Conservation (phyloP, 306 rosid species). For the Biancaea sappan region DNA sequence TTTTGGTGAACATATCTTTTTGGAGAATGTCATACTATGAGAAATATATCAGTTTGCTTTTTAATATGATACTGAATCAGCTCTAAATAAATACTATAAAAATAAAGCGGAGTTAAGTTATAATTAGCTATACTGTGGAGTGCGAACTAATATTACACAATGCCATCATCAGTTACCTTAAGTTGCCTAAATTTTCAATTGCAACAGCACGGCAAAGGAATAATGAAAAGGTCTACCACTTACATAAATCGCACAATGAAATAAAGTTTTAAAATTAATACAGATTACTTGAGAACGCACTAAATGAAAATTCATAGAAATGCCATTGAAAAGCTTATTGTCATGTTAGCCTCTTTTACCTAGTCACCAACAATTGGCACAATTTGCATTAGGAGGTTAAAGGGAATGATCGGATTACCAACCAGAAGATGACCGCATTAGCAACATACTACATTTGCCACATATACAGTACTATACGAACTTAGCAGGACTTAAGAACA, state of each 20-base stretch:
- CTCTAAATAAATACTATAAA: too few relatives aligned
- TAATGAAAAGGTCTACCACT: not conserved
- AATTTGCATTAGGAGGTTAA: too few relatives aligned
- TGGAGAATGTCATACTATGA: not conserved
- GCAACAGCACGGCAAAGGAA: not conserved
- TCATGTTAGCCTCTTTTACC: not conserved
- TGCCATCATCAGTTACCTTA: not conserved
- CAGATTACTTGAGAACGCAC: not conserved
- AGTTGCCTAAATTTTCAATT: not conserved
- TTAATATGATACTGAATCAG: too few relatives aligned
- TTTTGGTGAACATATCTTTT: not conserved
- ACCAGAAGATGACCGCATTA: too few relatives aligned
- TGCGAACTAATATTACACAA: not conserved
- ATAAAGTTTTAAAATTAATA: not conserved
- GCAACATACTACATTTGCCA: not conserved
- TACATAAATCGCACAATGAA: not conserved
- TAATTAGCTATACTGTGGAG: not conserved
- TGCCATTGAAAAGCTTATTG: not conserved
- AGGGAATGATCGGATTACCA: not conserved
- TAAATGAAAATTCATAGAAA: not conserved
- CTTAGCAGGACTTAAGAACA: not conserved
- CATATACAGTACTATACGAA: not conserved
- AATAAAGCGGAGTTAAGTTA: too few relatives aligned
- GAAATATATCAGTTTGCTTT: too few relatives aligned
- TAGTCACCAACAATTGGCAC: not conserved